A percentile compares a stretch with the other conserved stretches of the same genome.
phyloP scores from a whole-genome alignment of 1,284 basidiomycete genomes.

The Ustilago hordei region DNA sequence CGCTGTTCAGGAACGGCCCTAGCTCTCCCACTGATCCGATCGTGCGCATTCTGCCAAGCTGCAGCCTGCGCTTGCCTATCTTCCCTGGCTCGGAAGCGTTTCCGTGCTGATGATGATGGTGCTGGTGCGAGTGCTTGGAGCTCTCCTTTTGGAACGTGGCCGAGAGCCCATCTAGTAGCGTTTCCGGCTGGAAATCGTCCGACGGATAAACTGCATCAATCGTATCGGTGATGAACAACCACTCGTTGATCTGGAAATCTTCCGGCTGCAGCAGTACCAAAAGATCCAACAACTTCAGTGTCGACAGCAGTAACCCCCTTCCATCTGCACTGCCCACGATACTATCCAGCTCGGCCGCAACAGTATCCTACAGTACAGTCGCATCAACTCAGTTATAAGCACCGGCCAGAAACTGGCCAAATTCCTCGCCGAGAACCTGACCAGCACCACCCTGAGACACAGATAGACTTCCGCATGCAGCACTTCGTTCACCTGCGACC shows the following conservation, averaged over 20 bases:
- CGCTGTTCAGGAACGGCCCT: constrained; percentile 33
- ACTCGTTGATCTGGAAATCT: constrained; percentile 99
- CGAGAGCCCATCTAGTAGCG: constrained; percentile 90
- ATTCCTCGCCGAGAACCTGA: constrained; percentile 90
- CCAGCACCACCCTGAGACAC: constrained; percentile 89
- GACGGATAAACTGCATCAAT: constrained; percentile 92
- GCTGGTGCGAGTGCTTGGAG: background rate
- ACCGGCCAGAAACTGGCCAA: constrained; percentile 97
- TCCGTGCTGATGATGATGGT: background rate
- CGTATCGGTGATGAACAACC: constrained; percentile 98
- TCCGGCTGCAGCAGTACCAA: constrained; percentile 91
- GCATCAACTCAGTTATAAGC: constrained; percentile 86
- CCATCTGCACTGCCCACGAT: constrained; percentile 80
- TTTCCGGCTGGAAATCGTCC: constrained; percentile 83
- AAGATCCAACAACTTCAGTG: constrained; percentile 92
- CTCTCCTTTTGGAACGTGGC: constrained; percentile 74
- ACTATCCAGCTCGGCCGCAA: constrained; percentile 71
- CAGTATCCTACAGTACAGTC: constrained; percentile 73
- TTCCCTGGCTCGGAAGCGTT: background rate
- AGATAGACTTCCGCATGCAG: constrained; percentile 91
- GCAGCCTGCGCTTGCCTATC: constrained; percentile 15
- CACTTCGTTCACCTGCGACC: constrained; percentile 80
- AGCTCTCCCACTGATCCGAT: constrained; percentile 27
- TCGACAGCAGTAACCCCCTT: constrained; percentile 83
- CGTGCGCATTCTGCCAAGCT: constrained; percentile 13